These are phyloP conservation scores for Alternaria brassicae DNA, from an alignment of 2,329 filamentous ascomycete species.

Conservation along the genomic window DNA sequence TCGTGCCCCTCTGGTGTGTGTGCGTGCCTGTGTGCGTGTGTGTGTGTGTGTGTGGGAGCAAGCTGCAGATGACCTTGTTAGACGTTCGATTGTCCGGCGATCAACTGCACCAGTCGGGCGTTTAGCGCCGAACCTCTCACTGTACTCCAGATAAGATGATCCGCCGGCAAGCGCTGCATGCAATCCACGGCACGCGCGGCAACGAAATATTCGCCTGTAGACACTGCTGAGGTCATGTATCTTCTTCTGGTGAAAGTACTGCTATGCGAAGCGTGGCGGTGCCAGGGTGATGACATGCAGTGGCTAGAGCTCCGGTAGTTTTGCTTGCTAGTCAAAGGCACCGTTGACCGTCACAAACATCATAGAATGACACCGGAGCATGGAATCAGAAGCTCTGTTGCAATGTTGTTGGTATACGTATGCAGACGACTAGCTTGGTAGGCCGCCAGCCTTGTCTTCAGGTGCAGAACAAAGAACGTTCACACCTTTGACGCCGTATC, in stretches of 20 bases:
- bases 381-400: neutral
- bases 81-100: slow-evolving; percentile 9
- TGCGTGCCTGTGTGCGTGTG: slow-evolving; percentile 21
- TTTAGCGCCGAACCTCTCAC: slow-evolving; percentile 19
- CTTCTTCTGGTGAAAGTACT: neutral
- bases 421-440: too few species aligned
- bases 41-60: slow-evolving; percentile 20
- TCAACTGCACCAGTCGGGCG: slow-evolving; percentile 12
- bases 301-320: neutral
- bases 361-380: neutral
- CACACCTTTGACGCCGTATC: neutral
- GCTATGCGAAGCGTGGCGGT: neutral
- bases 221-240: neutral
- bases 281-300: neutral
- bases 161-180: slow-evolving; percentile 4
- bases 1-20: slow-evolving; percentile 22
- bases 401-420: too few species aligned
- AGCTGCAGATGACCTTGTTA: slow-evolving; percentile 34
- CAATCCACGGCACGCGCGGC: neutral
- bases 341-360: neutral
- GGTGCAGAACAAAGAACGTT: neutral
- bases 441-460: too few species aligned
- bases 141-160: slow-evolving; percentile 8
- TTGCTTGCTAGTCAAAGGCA: neutral
- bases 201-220: neutral